phyloP scores from a whole-genome alignment of 352 stramenopile species.

The Thraustotheca clavata region DNA sequence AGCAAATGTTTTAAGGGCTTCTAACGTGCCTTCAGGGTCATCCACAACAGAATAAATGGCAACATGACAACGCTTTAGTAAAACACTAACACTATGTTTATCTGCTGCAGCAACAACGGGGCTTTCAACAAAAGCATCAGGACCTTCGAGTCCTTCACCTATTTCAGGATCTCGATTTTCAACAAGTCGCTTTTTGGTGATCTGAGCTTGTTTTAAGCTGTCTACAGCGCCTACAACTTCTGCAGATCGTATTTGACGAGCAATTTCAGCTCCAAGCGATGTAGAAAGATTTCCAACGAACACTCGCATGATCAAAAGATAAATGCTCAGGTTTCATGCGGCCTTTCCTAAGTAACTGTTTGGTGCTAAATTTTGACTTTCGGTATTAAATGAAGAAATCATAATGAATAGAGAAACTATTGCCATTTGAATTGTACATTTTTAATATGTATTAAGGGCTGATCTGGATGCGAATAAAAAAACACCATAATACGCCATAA shows the following conservation, averaged over 20 bases:
- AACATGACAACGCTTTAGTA: slow-evolving; percentile 46
- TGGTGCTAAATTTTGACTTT: too few species aligned
- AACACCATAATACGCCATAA: too few species aligned
- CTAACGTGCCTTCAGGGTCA: slow-evolving; percentile 48
- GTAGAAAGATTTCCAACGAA: slow-evolving; percentile 66
- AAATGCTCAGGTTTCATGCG: too few species aligned
- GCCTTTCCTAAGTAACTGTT: too few species aligned
- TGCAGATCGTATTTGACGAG: slow-evolving; percentile 46
- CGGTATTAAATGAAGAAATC: too few species aligned
- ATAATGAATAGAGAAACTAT: too few species aligned
- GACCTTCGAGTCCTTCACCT: background rate
- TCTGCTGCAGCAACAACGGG: slow-evolving; percentile 43
- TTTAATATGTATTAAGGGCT: too few species aligned
- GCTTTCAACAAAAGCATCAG: slow-evolving; percentile 33
- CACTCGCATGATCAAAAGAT: slow-evolving; percentile 70
- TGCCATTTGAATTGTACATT: too few species aligned
- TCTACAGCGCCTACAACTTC: slow-evolving; percentile 55
- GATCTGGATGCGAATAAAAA: too few species aligned
- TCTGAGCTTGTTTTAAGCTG: slow-evolving; percentile 33
- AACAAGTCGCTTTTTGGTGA: slow-evolving; percentile 39
- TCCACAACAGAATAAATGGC: slow-evolving; percentile 40
- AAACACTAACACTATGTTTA: slow-evolving; percentile 36
- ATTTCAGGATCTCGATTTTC: slow-evolving; percentile 27
- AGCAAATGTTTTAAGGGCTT: slow-evolving; percentile 58
- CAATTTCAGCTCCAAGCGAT: slow-evolving; percentile 44